Conservation (phyloP, 345 rosid species). For the Lepidium africanum region DNA sequence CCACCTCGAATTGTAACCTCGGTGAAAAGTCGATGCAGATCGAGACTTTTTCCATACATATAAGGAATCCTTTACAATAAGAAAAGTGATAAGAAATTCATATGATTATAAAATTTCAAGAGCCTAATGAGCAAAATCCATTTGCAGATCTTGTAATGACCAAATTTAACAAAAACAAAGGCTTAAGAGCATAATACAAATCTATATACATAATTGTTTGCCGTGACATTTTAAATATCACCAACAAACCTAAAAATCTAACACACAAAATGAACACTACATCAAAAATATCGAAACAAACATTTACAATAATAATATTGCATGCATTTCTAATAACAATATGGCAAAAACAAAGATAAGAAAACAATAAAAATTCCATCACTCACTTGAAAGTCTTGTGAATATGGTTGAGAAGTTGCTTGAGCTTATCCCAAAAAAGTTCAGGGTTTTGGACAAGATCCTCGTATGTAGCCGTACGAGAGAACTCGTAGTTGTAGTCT, state of each 20-base stretch:
- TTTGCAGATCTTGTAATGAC: too few species aligned
- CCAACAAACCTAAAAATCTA: too few species aligned
- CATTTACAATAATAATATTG: too few species aligned
- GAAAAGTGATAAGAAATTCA: background rate
- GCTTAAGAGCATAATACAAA: too few species aligned
- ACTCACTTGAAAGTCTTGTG: constrained; percentile 43
- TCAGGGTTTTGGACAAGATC: constrained; percentile 44
- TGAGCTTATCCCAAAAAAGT: constrained; percentile 57
- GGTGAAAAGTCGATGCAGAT: constrained; percentile 66
- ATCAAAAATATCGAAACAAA: too few species aligned
- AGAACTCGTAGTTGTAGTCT: constrained; percentile 28
- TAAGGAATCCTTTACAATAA: constrained; percentile 45
- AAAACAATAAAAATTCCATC: background rate
- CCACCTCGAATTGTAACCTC: constrained; percentile 82
- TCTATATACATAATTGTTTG: too few species aligned
- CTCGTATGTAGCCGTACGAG: constrained; percentile 35
- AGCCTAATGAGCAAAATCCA: too few species aligned
- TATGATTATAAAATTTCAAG: background rate
- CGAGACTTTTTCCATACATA: constrained; percentile 54
- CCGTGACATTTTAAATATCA: too few species aligned
- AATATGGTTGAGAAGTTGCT: constrained; percentile 32
- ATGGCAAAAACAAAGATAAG: background rate
- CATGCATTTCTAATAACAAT: background rate
- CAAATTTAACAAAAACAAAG: too few species aligned
- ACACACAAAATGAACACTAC: too few species aligned